Conservation (phyloP, 2,329 filamentous ascomycete genomes). For the Paraphaeosphaeria sporulosa region DNA sequence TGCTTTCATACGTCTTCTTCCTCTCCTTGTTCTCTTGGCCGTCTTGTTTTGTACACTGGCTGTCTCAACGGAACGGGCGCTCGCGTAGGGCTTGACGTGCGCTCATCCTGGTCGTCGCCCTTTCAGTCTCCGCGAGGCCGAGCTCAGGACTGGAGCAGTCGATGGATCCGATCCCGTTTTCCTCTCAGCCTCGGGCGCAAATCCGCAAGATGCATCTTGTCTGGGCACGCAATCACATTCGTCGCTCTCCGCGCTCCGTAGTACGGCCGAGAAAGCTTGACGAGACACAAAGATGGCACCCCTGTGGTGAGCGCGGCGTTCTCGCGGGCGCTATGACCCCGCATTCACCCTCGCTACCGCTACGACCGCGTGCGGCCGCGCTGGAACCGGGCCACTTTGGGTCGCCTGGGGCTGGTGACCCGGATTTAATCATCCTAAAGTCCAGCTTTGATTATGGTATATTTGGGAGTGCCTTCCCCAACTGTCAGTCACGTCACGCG, state of each 20-base stretch:
- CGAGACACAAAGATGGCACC: neutral
- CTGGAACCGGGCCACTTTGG: neutral
- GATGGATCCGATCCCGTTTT: neutral
- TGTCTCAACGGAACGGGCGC: neutral
- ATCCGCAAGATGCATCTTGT: neutral
- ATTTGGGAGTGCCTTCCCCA: neutral
- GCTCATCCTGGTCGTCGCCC: neutral
- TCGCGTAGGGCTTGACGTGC: constrained; percentile 1
- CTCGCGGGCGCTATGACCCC: constrained; percentile 4
- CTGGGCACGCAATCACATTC: neutral
- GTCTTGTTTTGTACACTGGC: neutral
- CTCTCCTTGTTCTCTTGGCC: neutral
- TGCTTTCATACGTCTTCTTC: neutral
- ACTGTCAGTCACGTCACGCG: neutral
- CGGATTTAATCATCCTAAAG: constrained; percentile 6
- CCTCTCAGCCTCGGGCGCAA: neutral
- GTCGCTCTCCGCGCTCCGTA: neutral
- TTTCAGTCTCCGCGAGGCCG: constrained; percentile 3
- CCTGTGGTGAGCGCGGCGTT: neutral
- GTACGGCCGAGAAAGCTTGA: neutral
- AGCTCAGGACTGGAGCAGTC: neutral
- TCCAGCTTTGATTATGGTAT: constrained; percentile 1
- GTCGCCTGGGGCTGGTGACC: neutral
- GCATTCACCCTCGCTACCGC: neutral
- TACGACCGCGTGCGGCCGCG: constrained; percentile 6